Conservation (phyloP, 163 green algal species). For the Volvox carteri region DNA sequence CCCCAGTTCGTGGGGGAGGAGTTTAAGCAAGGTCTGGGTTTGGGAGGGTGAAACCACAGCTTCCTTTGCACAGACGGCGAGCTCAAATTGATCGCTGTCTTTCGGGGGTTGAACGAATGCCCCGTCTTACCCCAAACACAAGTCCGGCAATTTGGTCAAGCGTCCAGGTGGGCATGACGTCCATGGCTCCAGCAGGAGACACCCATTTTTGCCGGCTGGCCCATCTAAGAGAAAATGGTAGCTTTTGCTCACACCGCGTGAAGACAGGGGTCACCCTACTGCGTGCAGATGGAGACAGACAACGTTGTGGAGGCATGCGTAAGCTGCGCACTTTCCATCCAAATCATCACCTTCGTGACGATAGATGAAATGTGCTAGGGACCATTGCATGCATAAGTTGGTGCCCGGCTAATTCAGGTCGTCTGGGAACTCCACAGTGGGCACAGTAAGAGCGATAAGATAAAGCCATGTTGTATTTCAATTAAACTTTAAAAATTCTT, state of each 20-base stretch:
- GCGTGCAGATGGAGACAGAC: too few relatives aligned
- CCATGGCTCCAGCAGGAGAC: conserved; percentile 61
- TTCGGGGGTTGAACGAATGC: too few relatives aligned
- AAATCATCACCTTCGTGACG: not conserved
- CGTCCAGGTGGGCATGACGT: conserved; percentile 82
- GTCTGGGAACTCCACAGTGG: not conserved
- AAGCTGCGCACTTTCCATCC: too few relatives aligned
- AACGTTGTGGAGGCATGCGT: too few relatives aligned
- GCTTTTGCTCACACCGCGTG: not conserved
- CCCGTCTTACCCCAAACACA: conserved; percentile 87
- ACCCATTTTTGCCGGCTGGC: not conserved
- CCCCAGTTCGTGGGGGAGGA: too few relatives aligned
- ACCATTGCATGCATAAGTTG: not conserved
- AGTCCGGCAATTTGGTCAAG: conserved; percentile 89
- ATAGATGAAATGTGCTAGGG: not conserved
- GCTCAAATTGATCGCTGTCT: too few relatives aligned
- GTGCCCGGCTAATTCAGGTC: not conserved
- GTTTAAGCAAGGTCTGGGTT: too few relatives aligned
- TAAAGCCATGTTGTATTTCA: not conserved
- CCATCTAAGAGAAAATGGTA: not conserved
- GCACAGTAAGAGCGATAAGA: not conserved
- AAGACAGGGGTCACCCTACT: too few relatives aligned
- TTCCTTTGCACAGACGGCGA: too few relatives aligned
- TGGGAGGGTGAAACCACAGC: too few relatives aligned
- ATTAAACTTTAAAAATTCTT: not conserved